Evolutionary conservation across 495 filamentous ascomycete species (phyloP).

Genomic region (Aspergillus coremiiformis): DNA sequence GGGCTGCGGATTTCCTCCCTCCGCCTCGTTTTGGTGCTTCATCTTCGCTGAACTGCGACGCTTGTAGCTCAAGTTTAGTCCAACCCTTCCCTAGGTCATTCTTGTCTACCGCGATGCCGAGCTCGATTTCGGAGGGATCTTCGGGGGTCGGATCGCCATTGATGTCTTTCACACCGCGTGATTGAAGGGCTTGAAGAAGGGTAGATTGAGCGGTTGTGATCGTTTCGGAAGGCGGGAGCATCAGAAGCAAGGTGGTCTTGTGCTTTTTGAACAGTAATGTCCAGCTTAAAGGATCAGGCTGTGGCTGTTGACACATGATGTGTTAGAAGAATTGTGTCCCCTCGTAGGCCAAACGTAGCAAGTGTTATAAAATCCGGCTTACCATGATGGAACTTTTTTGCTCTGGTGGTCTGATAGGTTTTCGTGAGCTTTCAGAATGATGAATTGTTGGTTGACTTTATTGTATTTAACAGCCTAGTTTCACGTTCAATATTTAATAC

Average conservation of each 20-base stretch:
- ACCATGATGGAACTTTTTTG: constrained; percentile 14
- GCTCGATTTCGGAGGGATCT: constrained; percentile 41
- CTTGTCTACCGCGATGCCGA: constrained; percentile 48
- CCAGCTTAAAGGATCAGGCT: constrained; percentile 37
- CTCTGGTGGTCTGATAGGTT: not conserved
- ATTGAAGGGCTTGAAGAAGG: constrained; percentile 49
- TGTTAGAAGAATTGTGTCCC: not conserved
- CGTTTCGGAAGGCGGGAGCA: constrained; percentile 52
- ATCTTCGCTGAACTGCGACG: constrained; percentile 28
- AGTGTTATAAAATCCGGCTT: not conserved
- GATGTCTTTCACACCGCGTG: constrained; percentile 35
- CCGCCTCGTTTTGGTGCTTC: constrained; percentile 37
- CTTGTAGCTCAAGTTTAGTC: constrained; percentile 37
- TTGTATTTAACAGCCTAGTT: too few species aligned
- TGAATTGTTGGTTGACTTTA: too few species aligned
- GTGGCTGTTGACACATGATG: constrained; percentile 15
- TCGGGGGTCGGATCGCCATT: constrained; percentile 43
- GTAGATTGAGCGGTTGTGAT: constrained; percentile 55
- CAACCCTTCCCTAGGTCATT: constrained; percentile 54
- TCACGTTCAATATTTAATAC: too few species aligned
- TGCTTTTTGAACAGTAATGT: constrained; percentile 75
- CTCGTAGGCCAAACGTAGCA: not conserved
- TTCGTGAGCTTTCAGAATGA: not conserved
- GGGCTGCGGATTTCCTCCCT: constrained; percentile 30
- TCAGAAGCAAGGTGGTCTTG: constrained; percentile 68